Evolutionary conservation across 2,329 filamentous ascomycete genomes (phyloP).

Genomic region (Hypoxylon sp.): DNA sequence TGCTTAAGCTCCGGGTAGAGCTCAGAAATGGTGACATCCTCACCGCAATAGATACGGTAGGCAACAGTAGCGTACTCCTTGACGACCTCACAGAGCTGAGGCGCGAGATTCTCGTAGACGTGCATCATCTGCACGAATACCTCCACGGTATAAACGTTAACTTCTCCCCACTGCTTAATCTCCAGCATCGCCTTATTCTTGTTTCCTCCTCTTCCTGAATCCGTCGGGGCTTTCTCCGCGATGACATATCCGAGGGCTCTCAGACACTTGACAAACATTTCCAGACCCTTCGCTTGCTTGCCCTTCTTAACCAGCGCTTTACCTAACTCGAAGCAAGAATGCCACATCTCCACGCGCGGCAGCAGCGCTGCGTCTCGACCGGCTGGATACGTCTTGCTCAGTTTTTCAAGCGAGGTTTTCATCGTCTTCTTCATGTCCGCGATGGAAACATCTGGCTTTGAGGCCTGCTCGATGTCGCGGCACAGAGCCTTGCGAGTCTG

Average conservation of each 20-base stretch:
- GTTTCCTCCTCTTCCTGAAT: background rate
- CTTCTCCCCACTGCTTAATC: conserved; percentile 48
- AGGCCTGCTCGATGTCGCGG: conserved; percentile 4
- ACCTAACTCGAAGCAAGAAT: conserved; percentile 43
- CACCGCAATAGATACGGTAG: conserved; percentile 51
- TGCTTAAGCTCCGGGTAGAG: conserved; percentile 40
- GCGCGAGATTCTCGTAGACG: conserved; percentile 44
- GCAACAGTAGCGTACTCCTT: conserved; percentile 43
- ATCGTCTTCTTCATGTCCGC: conserved; percentile 19
- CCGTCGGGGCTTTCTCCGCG: conserved; percentile 21
- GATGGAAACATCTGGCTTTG: background rate
- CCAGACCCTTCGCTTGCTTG: conserved; percentile 35
- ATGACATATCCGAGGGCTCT: conserved; percentile 51
- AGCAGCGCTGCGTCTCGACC: conserved; percentile 21
- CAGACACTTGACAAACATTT: conserved; percentile 47
- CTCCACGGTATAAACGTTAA: conserved; percentile 6
- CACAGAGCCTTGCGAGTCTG: conserved; percentile 39
- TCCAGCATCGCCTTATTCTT: conserved; percentile 32
- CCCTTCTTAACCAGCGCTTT: background rate
- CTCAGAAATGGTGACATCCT: conserved; percentile 42
- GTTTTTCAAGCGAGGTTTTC: conserved; percentile 36
- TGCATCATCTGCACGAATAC: conserved; percentile 42
- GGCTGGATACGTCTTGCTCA: conserved; percentile 48
- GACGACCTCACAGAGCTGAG: conserved; percentile 44
- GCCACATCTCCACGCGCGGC: conserved; percentile 46